A percentile compares a stretch with the other conserved stretches of the same genome.
Conservation (phyloP, 345 rosid genomes). For the Streptanthus diversifolius region DNA sequence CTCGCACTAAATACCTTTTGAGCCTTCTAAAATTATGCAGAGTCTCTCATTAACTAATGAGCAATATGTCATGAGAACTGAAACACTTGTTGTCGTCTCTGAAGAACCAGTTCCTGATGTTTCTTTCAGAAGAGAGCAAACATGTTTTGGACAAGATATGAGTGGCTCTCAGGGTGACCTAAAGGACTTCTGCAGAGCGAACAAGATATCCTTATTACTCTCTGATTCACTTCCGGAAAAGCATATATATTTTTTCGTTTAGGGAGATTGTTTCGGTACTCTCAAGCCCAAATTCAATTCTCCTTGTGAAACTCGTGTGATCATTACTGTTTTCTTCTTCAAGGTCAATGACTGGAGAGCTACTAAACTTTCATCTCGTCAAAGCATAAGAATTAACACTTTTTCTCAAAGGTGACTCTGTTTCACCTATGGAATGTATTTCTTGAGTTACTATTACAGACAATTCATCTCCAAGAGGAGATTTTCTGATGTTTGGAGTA, state of each 20-base stretch:
- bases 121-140: constrained; percentile 51
- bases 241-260: too few species aligned
- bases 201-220: constrained; percentile 32
- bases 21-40: constrained; percentile 35
- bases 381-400: constrained; percentile 69
- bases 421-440: too few species aligned
- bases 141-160: constrained; percentile 58
- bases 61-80: constrained; percentile 54
- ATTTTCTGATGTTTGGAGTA: constrained; percentile 19
- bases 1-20: constrained; percentile 56
- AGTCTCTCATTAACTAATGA: constrained; percentile 57
- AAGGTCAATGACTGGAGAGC: constrained; percentile 42
- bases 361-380: constrained; percentile 52
- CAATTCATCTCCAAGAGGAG: constrained; percentile 31
- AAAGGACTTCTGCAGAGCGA: constrained; percentile 57
- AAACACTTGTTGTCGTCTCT: constrained; percentile 41
- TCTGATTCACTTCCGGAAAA: too few species aligned
- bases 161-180: constrained; percentile 60
- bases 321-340: constrained; percentile 32
- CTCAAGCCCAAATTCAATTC: constrained; percentile 52
- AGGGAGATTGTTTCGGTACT: constrained; percentile 16
- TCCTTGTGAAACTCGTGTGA: constrained; percentile 37
- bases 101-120: constrained; percentile 24
- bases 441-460: constrained; percentile 30
- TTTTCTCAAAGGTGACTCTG: constrained; percentile 45